Percentiles rank a stretch among this genome's conserved stretches.
Evolutionary conservation across 2,329 filamentous ascomycete species (phyloP).

Genomic region (Diaporthe australafricana): DNA sequence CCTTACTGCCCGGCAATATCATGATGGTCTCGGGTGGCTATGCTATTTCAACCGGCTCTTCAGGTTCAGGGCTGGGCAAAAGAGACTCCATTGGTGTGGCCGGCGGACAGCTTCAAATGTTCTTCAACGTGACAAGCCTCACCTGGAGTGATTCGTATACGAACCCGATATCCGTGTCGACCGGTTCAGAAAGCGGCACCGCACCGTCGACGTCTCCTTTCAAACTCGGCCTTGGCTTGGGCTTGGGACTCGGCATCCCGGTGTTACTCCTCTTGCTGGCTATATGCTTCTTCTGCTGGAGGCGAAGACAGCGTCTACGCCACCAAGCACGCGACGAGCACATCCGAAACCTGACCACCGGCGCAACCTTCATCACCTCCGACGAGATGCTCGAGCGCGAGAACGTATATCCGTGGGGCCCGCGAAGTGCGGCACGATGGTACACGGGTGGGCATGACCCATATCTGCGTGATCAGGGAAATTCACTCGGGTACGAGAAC

Average conservation of each 20-base stretch:
- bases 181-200: not conserved
- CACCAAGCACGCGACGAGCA: constrained; percentile 54
- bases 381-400: constrained; percentile 61
- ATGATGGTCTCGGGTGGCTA: constrained; percentile 77
- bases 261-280: constrained; percentile 58
- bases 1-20: constrained; percentile 72
- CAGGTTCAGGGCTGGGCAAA: constrained; percentile 15
- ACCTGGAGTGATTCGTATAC: constrained; percentile 63
- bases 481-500: constrained; percentile 63
- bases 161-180: constrained; percentile 51
- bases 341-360: constrained; percentile 28
- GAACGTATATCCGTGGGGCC: constrained; percentile 47
- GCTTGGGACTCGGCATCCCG: constrained; percentile 72
- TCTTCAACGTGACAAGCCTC: constrained; percentile 69
- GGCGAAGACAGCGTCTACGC: constrained; percentile 54
- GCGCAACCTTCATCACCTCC: constrained; percentile 36
- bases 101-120: constrained; percentile 48
- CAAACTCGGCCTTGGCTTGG: constrained; percentile 71
- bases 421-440: constrained; percentile 49
- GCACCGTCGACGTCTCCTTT: constrained; percentile 38
- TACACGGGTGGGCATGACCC: constrained; percentile 57
- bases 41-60: constrained; percentile 52
- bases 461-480: constrained; percentile 50
- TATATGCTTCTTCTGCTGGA: constrained; percentile 59
- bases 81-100: constrained; percentile 29